Base-by-base conservation (phyloP, 768 basidiomycete genomes). In the Leucocoprinus leucothites region DNA sequence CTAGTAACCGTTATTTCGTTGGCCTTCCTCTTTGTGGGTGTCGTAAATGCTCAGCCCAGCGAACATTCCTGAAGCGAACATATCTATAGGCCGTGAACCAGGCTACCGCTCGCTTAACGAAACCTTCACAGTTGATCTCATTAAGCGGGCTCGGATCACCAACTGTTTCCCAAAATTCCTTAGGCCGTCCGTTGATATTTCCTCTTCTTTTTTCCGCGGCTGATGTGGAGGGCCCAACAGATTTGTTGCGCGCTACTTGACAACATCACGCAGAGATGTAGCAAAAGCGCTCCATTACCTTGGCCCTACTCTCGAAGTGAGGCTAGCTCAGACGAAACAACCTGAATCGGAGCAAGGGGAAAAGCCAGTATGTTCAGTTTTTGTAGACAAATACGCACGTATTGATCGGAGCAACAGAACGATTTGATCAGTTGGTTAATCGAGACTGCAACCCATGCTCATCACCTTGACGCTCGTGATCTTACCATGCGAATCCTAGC, bases 401-500 rank as follows among this genome's bases (percentile, higher is more conserved):
- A n/a, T n/a, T n/a, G 31, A 11, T 11, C 11, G 31, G 11, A 11
- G 11, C 5, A 11, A 41, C 31, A 76, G 77, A 71, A 73, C 49
- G 76, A 79, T 54, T 53, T 78, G 21, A 66, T 79, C 2, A 66
- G 67, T 28, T 79, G 76, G 76, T 61, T 76, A 13, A 64, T 78
- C 40, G 73, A 73, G 11, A 63, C 61, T 8, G 72, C 74, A 0
- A 57, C 66, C 13, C 63, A 63, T 7, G 52, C 64, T 8, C 62
- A 66, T 46, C 59, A 69, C n/a, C 58, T 55, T 34, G 65, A 53
- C 0, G 40, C 64, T 1, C 52, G 59, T n/a, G 65, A 67, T 22
- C 60, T 75, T 1, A 61, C 67, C 2, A 44, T 58, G 2, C 61
- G 67, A 19, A 47, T 77, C 4, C 60, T 78, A 19, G 45, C 66